Percentiles rank a stretch among this genome's conserved stretches.
phyloP scores from a whole-genome alignment of 331 rosid species.

The Quercus tomentella region DNA sequence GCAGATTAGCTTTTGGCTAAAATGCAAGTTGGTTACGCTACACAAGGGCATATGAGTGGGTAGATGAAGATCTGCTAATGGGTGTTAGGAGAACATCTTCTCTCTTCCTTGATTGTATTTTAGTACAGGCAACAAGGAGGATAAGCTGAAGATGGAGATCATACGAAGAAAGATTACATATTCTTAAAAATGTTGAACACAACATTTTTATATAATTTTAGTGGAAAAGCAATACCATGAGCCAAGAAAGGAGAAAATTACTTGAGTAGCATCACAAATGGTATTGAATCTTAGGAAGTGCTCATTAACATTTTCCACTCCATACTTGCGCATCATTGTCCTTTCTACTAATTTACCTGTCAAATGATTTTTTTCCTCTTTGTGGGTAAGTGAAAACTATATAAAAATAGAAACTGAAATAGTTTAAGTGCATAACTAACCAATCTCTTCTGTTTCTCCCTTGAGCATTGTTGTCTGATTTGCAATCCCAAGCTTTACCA shows the following conservation, averaged over 20 bases:
- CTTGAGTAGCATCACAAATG: constrained; percentile 98
- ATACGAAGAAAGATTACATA: background rate
- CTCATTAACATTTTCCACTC: constrained; percentile 75
- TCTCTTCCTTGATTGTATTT: background rate
- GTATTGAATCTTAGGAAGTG: constrained; percentile 93
- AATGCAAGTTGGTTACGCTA: background rate
- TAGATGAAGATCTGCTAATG: background rate
- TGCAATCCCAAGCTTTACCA: constrained; percentile 73
- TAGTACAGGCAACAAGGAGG: background rate
- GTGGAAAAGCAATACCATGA: background rate
- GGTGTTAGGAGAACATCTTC: background rate
- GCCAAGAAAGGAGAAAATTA: constrained; percentile 15
- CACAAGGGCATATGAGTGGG: background rate
- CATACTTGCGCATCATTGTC: constrained; percentile 80
- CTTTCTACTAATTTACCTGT: constrained; percentile 82
- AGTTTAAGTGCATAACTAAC: constrained; percentile 35
- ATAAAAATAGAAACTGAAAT: background rate
- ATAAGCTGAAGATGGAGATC: background rate
- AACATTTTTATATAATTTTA: too few relatives aligned
- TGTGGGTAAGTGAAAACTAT: background rate
- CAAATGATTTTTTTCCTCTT: background rate
- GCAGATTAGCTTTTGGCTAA: background rate
- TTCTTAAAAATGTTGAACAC: too few relatives aligned
- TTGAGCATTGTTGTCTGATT: constrained; percentile 99
- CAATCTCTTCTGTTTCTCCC: constrained; percentile 98